Evolutionary conservation across 148 eudicot species (phyloP), one percentile per base, ranked within the genome.

Genomic region (Rhododendron vialii): DNA sequence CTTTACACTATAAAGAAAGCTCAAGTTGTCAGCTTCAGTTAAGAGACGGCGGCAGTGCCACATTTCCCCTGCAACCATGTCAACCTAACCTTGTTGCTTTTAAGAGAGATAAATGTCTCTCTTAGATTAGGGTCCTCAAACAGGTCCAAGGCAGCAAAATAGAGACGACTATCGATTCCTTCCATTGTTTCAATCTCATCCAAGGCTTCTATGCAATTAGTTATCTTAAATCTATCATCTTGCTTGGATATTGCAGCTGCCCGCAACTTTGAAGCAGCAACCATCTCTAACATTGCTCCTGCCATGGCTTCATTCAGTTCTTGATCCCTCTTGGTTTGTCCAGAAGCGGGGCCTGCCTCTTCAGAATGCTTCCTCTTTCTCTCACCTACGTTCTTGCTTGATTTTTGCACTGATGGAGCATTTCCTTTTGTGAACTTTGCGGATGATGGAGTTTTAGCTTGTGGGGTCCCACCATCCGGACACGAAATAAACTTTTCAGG

Each of bases 91-190:
- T 88, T 89, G 61, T 78, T 89, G 84, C 89, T 87, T 57, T 88
- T 87, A 14, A 95, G 92, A 81, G 94, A 93, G 22, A 95, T 76
- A 80, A 95, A 93, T 61, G 85, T 89, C 84, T 93, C 95, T 69
- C 98, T 91, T 10, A 89, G 36, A 80, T 41, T 87, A 4, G 92
- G 89, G 71, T 91, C 87, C 85, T 92, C 98, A 85, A 95, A 92
- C 43, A 95, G 92, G 90, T 95, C 98, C 91, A 95, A 55, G 24
- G 96, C 93, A 65, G 92, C 89, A 84, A 90, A 93, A 78, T 93
- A 95, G 18, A 90, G 84, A 9, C 61, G 55, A 41, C 86, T 88
- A 22, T 84, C 89, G 78, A 93, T 86, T 48, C 92, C 93, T 87
- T 89, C 89, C 3, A 92, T 87, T 45, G 67, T 91, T 88, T 91